Conservation (phyloP, 1,139 yeast species). For the Suhomyces taliae region DNA sequence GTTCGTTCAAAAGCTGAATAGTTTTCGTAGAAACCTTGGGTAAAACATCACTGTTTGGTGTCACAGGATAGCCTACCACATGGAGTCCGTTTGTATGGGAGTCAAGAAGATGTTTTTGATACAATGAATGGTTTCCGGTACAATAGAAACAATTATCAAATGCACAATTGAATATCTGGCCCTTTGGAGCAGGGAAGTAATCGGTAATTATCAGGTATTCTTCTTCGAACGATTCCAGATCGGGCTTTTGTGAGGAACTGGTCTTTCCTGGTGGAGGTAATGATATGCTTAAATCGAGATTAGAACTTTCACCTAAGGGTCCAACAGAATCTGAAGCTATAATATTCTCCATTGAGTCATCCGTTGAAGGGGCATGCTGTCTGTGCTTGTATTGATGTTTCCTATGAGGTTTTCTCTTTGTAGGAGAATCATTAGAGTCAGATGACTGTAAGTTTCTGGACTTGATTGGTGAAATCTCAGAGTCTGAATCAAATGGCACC, state of each 20-base stretch:
- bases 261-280: background rate
- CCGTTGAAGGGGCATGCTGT: background rate
- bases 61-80: conserved; percentile 37
- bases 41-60: conserved; percentile 3
- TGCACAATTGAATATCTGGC: conserved; percentile 28
- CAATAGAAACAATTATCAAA: conserved; percentile 31
- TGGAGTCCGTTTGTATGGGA: conserved; percentile 26
- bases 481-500: conserved; percentile 2
- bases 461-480: conserved; percentile 7
- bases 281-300: background rate
- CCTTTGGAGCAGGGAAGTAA: conserved; percentile 1
- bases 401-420: background rate
- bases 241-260: conserved; percentile 11
- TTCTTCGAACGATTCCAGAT: conserved; percentile 21
- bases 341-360: too few species aligned
- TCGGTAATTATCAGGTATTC: conserved; percentile 27
- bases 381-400: background rate
- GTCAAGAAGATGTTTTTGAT: conserved; percentile 32
- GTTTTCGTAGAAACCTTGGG: conserved; percentile 13
- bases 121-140: conserved; percentile 32
- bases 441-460: background rate
- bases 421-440: background rate
- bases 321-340: background rate
- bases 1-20: conserved; percentile 15
- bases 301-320: background rate